Conservation (phyloP, 2,329 filamentous ascomycete genomes). For the Sporothrix sp. region DNA sequence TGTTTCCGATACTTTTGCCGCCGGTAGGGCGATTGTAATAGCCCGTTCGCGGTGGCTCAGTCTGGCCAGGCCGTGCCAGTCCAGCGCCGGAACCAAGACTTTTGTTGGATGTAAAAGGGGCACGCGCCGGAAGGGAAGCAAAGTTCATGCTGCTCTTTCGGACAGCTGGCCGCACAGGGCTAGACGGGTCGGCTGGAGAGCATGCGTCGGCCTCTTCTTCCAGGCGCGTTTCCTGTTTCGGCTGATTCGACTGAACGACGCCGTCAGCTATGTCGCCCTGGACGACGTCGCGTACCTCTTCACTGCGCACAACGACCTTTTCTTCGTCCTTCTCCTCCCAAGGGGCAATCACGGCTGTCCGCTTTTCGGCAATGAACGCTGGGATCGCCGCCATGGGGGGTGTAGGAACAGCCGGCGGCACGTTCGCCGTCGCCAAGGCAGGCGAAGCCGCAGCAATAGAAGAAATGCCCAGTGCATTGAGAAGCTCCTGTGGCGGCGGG, state of each 20-base stretch:
- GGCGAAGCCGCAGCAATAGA: background rate
- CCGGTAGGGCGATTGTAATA: constrained; percentile 65
- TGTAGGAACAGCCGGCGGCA: constrained; percentile 9
- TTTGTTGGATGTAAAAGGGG: constrained; percentile 76
- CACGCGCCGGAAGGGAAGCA: constrained; percentile 80
- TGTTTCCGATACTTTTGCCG: constrained; percentile 58
- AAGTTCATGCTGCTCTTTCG: constrained; percentile 95
- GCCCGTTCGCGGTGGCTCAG: constrained; percentile 63
- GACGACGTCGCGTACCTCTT: background rate
- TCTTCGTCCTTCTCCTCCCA: background rate
- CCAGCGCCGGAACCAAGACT: constrained; percentile 54
- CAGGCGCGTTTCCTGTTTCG: background rate
- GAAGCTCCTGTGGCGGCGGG: constrained; percentile 15
- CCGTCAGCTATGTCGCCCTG: no score
- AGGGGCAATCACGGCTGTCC: background rate
- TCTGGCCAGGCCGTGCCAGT: constrained; percentile 65
- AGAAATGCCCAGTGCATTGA: constrained; percentile 10
- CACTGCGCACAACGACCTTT: background rate
- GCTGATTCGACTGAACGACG: no score
- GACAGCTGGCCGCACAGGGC: constrained; percentile 64
- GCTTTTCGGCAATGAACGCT: background rate
- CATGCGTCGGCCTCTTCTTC: background rate
- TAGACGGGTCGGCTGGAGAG: constrained; percentile 56
- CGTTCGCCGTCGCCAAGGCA: background rate
- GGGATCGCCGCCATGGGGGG: constrained; percentile 8